Percentiles rank a stretch among this genome's conserved stretches.
Evolutionary conservation across 768 basidiomycete species (phyloP).

Genomic region (Trametes maxima): DNA sequence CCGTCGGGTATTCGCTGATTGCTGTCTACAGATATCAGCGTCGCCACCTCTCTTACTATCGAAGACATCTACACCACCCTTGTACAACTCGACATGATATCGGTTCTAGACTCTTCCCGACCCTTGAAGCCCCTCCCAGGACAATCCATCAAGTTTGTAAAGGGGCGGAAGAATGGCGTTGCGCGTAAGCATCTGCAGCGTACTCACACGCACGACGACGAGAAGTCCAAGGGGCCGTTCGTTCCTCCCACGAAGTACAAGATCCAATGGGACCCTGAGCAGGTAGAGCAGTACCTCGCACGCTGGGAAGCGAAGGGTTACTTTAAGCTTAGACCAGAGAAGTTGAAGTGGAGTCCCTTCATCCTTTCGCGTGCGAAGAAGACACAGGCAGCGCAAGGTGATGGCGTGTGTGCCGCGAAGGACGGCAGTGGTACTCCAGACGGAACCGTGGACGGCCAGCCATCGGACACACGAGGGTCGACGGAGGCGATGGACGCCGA

Average conservation of each 20-base stretch:
- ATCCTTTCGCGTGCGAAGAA: constrained; percentile 56
- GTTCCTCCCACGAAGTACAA: constrained; percentile 70
- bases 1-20: constrained; percentile 17
- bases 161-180: constrained; percentile 66
- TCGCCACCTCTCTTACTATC: constrained; percentile 85
- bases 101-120: constrained; percentile 48
- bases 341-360: constrained; percentile 95
- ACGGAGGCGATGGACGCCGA: not conserved
- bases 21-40: constrained; percentile 69
- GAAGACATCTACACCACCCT: constrained; percentile 86
- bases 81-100: constrained; percentile 74
- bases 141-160: constrained; percentile 73
- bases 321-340: constrained; percentile 73
- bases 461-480: not conserved
- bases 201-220: constrained; percentile 50
- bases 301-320: constrained; percentile 82
- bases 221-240: constrained; percentile 53
- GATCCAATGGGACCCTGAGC: constrained; percentile 71
- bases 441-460: constrained; percentile 4
- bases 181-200: constrained; percentile 66
- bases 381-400: constrained; percentile 26
- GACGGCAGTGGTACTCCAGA: not conserved
- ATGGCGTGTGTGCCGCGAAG: not conserved
- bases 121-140: constrained; percentile 69
- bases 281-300: constrained; percentile 64